A percentile compares a stretch with the other conserved stretches of the same genome.
Conservation (phyloP, 2,329 filamentous ascomycete genomes). For the Hymenoscyphus infarciens region DNA sequence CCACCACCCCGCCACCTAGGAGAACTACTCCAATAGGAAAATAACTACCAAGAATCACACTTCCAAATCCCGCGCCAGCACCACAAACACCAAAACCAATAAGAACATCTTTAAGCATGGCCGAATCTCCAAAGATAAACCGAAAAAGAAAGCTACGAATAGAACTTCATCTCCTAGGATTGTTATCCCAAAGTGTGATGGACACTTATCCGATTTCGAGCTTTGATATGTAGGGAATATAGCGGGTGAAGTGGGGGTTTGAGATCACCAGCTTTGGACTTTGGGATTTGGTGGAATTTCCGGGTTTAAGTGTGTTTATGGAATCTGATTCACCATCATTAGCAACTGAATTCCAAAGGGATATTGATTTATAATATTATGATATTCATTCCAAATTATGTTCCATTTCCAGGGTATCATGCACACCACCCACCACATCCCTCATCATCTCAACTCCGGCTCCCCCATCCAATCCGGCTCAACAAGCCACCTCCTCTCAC, state of each 20-base stretch:
- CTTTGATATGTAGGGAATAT: not conserved
- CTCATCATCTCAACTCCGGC: conserved; percentile 32
- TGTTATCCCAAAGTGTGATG: not conserved
- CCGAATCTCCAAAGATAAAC: no score
- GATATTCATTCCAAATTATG: no score
- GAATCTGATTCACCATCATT: not conserved
- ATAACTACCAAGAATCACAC: no score
- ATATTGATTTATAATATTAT: not conserved
- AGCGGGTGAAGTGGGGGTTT: not conserved
- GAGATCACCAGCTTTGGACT: not conserved
- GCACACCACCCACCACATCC: conserved; percentile 15
- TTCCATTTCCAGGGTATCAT: conserved; percentile 23
- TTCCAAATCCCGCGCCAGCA: no score
- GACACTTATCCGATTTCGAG: not conserved
- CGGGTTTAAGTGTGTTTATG: not conserved
- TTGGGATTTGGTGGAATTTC: not conserved
- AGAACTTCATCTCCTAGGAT: not conserved
- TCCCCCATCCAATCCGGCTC: conserved; percentile 37
- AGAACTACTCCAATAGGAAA: no score
- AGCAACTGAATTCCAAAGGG: no score
- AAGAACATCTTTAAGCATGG: no score
- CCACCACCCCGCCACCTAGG: no score
- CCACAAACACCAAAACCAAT: no score
- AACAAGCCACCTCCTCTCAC: conserved; percentile 23
- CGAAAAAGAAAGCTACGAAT: not conserved